Conservation (phyloP, 495 filamentous ascomycete species). For the Penicillium robsamsonii region DNA sequence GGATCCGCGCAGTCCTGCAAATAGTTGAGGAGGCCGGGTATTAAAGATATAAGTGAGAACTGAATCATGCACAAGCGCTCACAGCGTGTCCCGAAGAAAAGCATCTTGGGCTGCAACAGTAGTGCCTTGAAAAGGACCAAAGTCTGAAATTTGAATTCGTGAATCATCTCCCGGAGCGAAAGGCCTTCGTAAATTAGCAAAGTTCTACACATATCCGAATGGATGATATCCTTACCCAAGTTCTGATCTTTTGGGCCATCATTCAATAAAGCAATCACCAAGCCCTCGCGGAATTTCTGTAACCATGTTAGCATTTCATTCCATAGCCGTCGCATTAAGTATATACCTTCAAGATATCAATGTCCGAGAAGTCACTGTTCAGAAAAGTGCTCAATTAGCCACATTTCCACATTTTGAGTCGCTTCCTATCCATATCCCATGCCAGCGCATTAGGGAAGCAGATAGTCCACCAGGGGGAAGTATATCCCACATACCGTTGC, state of each 20-base stretch:
- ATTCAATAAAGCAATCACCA: constrained; percentile 63
- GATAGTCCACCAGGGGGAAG: background rate
- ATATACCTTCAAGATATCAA: constrained; percentile 66
- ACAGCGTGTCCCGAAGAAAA: constrained; percentile 95
- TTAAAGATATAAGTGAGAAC: constrained; percentile 90
- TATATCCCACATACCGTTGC: constrained; percentile 67
- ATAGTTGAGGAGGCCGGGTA: constrained; percentile 82
- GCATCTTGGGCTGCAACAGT: constrained; percentile 97
- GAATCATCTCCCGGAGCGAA: constrained; percentile 85
- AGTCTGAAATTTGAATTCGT: constrained; percentile 91
- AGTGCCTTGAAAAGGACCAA: constrained; percentile 91
- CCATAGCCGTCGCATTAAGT: background rate
- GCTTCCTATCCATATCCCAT: background rate
- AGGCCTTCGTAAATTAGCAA: constrained; percentile 52
- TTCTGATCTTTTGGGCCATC: constrained; percentile 80
- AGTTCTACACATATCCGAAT: background rate
- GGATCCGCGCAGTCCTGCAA: constrained; percentile 92
- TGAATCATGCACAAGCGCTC: constrained; percentile 97
- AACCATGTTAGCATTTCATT: constrained; percentile 23
- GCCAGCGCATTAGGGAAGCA: background rate
- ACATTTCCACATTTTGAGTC: background rate
- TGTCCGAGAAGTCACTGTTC: constrained; percentile 65
- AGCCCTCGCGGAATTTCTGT: constrained; percentile 86
- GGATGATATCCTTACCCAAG: constrained; percentile 56
- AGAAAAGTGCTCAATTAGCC: constrained; percentile 20